phyloP scores from a whole-genome alignment of 2,329 filamentous ascomycete genomes.

The Epichloe typhina region DNA sequence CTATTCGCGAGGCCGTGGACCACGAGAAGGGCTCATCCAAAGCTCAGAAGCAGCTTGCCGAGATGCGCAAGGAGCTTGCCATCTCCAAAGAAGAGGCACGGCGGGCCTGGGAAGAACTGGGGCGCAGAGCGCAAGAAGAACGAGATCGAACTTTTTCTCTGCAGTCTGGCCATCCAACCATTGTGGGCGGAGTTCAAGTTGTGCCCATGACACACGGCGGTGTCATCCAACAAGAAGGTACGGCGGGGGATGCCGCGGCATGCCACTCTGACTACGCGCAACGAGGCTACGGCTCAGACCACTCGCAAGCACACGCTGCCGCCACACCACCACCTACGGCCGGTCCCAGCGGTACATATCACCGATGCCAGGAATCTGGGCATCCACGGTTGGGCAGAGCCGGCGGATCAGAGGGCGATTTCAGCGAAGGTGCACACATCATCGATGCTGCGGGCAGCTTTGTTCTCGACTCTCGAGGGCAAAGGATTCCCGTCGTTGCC shows the following conservation, averaged over 20 bases:
- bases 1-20: constrained; percentile 51
- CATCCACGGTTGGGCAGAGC: constrained; percentile 12
- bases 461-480: constrained; percentile 46
- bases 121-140: constrained; percentile 84
- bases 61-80: constrained; percentile 83
- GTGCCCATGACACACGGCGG: constrained; percentile 77
- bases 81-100: constrained; percentile 95
- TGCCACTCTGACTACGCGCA: constrained; percentile 19
- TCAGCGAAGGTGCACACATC: constrained; percentile 60
- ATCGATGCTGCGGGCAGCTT: constrained; percentile 49
- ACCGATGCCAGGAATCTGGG: constrained; percentile 12
- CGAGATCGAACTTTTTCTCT: constrained; percentile 76
- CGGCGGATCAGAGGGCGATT: constrained; percentile 43
- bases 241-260: constrained; percentile 23
- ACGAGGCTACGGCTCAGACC: constrained; percentile 21
- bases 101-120: constrained; percentile 93
- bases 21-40: constrained; percentile 60
- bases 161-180: constrained; percentile 72
- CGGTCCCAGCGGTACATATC: constrained; percentile 12
- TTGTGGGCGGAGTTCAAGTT: constrained; percentile 88
- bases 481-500: constrained; percentile 40
- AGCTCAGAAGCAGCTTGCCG: constrained; percentile 65
- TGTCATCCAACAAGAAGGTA: constrained; percentile 39
- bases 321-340: constrained; percentile 20
- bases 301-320: constrained; percentile 29